These are phyloP conservation scores for Chlorella sp. DNA, from an alignment of 139 green algal genomes.

Conservation along the genomic window DNA sequence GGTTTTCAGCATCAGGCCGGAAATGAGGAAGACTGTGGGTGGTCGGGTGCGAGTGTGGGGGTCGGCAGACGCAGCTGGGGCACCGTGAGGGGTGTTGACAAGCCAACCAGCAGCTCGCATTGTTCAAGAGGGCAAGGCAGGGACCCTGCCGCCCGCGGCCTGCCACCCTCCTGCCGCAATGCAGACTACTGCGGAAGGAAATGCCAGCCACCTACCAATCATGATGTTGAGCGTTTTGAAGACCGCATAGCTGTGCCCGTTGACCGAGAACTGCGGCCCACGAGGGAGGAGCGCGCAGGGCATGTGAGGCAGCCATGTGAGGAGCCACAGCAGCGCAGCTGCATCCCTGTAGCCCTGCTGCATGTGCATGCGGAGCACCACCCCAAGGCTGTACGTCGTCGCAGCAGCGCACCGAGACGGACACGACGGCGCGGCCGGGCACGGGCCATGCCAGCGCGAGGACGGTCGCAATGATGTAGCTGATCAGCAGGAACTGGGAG, in stretches of 20 bases:
- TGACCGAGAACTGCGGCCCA: background rate
- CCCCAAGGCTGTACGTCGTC: too few relatives aligned
- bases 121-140: too few relatives aligned
- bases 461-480: constrained; percentile 18
- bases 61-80: too few relatives aligned
- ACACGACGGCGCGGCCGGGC: constrained; percentile 25
- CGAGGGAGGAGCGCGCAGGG: background rate
- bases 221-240: constrained; percentile 45
- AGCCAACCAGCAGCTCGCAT: too few relatives aligned
- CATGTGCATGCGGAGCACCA: too few relatives aligned
- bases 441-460: background rate
- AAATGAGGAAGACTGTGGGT: constrained; percentile 71
- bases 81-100: too few relatives aligned
- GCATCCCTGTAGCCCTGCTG: too few relatives aligned
- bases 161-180: too few relatives aligned
- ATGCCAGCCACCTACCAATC: too few relatives aligned
- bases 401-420: background rate
- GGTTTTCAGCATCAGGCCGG: constrained; percentile 74
- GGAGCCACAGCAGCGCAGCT: too few relatives aligned
- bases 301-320: background rate
- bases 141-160: too few relatives aligned
- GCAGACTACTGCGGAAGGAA: too few relatives aligned
- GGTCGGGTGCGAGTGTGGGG: constrained; percentile 34
- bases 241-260: constrained; percentile 9
- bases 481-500: constrained; percentile 37